Evolutionary conservation across 106 monocot genomes (phyloP).

Genomic region (Posidonia australis): DNA sequence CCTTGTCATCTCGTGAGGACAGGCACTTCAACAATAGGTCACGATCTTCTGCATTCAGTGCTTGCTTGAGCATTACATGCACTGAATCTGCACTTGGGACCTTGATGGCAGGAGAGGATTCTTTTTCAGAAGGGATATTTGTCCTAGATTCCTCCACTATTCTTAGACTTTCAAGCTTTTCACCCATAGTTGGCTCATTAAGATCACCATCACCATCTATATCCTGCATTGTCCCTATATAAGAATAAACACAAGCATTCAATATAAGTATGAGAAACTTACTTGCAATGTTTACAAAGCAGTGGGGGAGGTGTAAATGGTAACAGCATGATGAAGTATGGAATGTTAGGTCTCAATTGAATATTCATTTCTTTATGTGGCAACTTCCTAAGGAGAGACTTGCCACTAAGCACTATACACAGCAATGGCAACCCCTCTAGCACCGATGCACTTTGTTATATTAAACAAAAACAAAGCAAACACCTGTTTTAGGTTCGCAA

Average conservation of each 20-base stretch:
- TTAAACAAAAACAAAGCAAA: background rate
- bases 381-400: no score
- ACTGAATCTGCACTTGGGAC: slow-evolving; percentile 91
- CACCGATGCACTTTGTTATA: background rate
- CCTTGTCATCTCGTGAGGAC: slow-evolving; percentile 71
- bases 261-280: background rate
- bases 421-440: no score
- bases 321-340: no score
- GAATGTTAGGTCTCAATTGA: no score
- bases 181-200: slow-evolving; percentile 71
- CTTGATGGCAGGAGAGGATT: slow-evolving; percentile 13
- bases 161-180: slow-evolving; percentile 66
- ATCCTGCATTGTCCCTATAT: background rate
- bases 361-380: no score
- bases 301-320: no score
- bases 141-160: slow-evolving; percentile 20
- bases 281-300: background rate
- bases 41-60: slow-evolving; percentile 81
- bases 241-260: background rate
- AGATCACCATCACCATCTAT: slow-evolving; percentile 4
- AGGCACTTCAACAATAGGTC: slow-evolving; percentile 60
- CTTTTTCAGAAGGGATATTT: slow-evolving; percentile 7
- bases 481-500: background rate
- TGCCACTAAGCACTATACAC: no score
- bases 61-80: slow-evolving; percentile 82